A percentile compares a stretch with the other conserved stretches of the same genome.
Evolutionary conservation across 352 stramenopile species (phyloP).

Genomic region (Halophytophthora batemanensis): DNA sequence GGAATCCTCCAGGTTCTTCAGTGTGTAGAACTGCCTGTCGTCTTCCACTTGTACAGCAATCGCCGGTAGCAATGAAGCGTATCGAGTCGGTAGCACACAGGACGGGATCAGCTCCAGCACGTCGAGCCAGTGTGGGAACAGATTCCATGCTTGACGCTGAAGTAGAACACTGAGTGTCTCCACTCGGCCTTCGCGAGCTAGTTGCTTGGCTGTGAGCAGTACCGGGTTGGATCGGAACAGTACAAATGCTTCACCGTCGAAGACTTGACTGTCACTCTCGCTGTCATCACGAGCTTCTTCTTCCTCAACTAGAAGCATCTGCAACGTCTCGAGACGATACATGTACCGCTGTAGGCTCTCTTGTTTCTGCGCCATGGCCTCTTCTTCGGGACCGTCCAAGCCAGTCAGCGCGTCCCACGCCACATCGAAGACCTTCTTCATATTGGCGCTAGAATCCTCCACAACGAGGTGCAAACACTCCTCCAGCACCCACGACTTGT

Average conservation of each 20-base stretch:
- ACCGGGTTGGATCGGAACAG: constrained; percentile 32
- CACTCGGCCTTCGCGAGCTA: constrained; percentile 50
- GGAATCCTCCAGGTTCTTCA: constrained; percentile 10
- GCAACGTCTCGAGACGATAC: constrained; percentile 54
- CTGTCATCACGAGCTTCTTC: constrained; percentile 12
- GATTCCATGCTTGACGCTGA: constrained; percentile 43
- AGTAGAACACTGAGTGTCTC: constrained; percentile 44
- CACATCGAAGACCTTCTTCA: constrained; percentile 58
- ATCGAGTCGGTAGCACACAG: constrained; percentile 31
- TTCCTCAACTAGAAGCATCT: constrained; percentile 30
- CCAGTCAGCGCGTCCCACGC: constrained; percentile 29
- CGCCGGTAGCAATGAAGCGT: constrained; percentile 49
- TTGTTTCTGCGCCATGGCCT: constrained; percentile 10
- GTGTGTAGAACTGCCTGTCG: constrained; percentile 42
- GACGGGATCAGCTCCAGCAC: constrained; percentile 49
- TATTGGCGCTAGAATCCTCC: constrained; percentile 38
- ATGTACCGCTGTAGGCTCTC: constrained; percentile 29
- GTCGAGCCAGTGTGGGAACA: constrained; percentile 43
- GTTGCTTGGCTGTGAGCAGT: constrained; percentile 33
- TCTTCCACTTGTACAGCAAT: constrained; percentile 22
- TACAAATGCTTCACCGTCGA: constrained; percentile 34
- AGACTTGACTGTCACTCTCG: constrained; percentile 28
- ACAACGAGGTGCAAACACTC: constrained; percentile 41
- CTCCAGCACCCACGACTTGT: constrained; percentile 48
- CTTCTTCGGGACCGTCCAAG: constrained; percentile 8